Base-by-base conservation (phyloP, 2,329 filamentous ascomycete genomes). In the Aspergillus vadensis region DNA sequence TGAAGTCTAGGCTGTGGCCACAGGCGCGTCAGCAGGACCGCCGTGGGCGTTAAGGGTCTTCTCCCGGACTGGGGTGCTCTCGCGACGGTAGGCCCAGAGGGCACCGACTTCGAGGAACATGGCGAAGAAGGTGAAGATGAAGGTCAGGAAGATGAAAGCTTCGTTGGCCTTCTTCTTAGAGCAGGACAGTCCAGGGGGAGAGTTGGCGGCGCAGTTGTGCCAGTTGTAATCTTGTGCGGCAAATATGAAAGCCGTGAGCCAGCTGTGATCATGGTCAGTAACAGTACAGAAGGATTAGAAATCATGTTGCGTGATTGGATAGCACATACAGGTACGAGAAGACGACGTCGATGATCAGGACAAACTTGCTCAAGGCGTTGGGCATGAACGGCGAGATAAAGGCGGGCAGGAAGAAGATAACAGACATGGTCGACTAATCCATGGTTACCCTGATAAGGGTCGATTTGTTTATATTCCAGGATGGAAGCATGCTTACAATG, bases 161-260 rank as follows among this genome's bases (percentile, higher is more conserved):
- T 81, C 74, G 48, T 74, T 76, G 17, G 78, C 74, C 50, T 72
- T 68, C 67, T 81, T 81, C 38, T 70, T 65, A 7, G 63, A 62
- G 67, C 79, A 81, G 30, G 56, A 50, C 15, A 72, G 55, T 43
- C 69, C 69, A 0, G 70, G 69, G 1, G 79, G 79, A 3, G 73
- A 62, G 51, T 72, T 67, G 27, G 63, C 44, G 55, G 36, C 62
- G 67, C 78, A 80, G 36, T 66, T 43, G 15, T 65, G 43, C 54
- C 63, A 58, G 65, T 72, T 69, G 65, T 81, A 82, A 72, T 80
- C 79, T 69, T 81, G 74, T 5, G 79, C 75, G 1, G 79, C 66
- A 70, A 82, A 81, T 65, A 82, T 78, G 67, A 81, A 81, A 21
- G 78, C 72, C 1, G 80, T 81, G 67, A 82, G 74, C 79, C 79